These are phyloP conservation scores for Handroanthus guayacan DNA, from an alignment of 257 asterid species.

Conservation along the genomic window DNA sequence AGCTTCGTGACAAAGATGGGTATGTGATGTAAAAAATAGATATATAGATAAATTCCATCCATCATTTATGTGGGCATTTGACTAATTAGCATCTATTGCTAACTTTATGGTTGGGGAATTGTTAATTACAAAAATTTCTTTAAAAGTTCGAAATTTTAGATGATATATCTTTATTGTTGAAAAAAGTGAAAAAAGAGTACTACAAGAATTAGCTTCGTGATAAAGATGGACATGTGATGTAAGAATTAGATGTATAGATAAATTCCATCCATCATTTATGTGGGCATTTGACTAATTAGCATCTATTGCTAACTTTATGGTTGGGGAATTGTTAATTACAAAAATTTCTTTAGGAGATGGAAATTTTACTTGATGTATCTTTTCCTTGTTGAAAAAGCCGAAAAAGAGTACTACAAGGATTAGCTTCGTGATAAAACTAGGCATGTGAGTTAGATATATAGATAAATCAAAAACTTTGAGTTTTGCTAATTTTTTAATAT, in stretches of 20 bases:
- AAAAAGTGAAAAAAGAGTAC: too few relatives aligned
- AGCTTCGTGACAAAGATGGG: too few relatives aligned
- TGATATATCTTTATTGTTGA: not conserved
- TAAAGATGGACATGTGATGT: too few relatives aligned
- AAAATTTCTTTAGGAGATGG: not conserved
- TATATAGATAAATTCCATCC: slow-evolving; percentile 21
- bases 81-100: not conserved
- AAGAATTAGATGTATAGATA: too few relatives aligned
- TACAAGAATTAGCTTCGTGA: too few relatives aligned
- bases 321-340: not conserved
- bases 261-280: slow-evolving; percentile 38
- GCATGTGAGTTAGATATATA: too few relatives aligned
- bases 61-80: slow-evolving; percentile 37
- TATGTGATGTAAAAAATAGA: too few relatives aligned
- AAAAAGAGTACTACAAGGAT: too few relatives aligned
- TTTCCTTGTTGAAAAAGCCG: not conserved
- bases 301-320: not conserved
- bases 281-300: slow-evolving; percentile 28
- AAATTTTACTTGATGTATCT: not conserved
- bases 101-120: not conserved
- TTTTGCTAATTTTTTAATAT: too few relatives aligned
- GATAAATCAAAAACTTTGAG: not conserved
- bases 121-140: not conserved
- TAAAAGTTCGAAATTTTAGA: not conserved
- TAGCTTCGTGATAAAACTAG: too few relatives aligned